These are phyloP conservation scores for Rosa hybrid DNA, from an alignment of 331 rosid species.

Conservation along the genomic window DNA sequence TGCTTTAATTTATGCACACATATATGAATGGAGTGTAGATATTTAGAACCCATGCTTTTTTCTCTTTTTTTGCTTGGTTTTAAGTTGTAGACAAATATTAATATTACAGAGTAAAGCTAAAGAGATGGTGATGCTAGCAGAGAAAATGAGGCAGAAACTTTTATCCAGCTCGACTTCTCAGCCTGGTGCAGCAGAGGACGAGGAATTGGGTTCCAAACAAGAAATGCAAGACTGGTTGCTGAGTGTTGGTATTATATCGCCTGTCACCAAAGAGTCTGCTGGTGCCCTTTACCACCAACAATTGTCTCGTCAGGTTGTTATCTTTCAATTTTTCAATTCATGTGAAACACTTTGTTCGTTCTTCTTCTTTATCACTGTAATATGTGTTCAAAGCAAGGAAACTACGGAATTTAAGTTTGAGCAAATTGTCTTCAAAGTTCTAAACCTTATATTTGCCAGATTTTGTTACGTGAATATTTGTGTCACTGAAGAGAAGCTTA, in stretches of 20 bases:
- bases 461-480: not conserved
- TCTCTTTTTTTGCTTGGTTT: conserved; percentile 15
- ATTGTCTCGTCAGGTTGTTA: conserved; percentile 84
- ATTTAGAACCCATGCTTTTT: not conserved
- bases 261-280: conserved; percentile 97
- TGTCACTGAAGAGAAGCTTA: not conserved
- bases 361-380: conserved; percentile 1
- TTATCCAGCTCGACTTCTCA: conserved; percentile 74
- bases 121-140: conserved; percentile 94
- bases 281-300: conserved; percentile 97
- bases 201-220: conserved; percentile 92
- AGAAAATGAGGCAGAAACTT: conserved; percentile 82
- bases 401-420: not conserved
- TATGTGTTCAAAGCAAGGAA: not conserved
- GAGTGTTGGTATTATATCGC: conserved; percentile 93
- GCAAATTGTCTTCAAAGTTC: not conserved
- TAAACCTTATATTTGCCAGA: not conserved
- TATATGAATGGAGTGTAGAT: not conserved
- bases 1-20: not conserved
- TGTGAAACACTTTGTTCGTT: not conserved
- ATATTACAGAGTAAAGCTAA: conserved; percentile 89
- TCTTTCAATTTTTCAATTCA: conserved; percentile 10
- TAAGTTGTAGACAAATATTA: conserved; percentile 29
- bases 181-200: conserved; percentile 51
- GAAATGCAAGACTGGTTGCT: conserved; percentile 95